phyloP scores from a whole-genome alignment of 345 rosid species.

The Cochlearia excelsa region DNA sequence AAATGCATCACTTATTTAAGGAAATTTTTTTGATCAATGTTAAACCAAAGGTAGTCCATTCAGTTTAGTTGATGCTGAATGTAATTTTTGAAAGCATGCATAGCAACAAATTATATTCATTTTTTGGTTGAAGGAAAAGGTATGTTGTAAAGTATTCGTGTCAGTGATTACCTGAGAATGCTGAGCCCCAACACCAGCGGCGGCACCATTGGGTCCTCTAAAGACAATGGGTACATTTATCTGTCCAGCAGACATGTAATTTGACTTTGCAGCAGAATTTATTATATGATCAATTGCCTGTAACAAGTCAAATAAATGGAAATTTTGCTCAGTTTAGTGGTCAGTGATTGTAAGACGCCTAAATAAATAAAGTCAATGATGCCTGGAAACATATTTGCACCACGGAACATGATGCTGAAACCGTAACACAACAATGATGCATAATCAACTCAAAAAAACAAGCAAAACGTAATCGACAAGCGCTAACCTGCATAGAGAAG shows the following conservation, averaged over 20 bases:
- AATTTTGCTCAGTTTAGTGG: neutral
- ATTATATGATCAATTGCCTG: constrained; percentile 95
- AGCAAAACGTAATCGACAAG: neutral
- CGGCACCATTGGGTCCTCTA: constrained; percentile 97
- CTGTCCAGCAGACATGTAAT: constrained; percentile 90
- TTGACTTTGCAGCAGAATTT: constrained; percentile 83
- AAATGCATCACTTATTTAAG: too few species aligned
- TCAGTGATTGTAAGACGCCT: neutral
- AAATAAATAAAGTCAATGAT: constrained; percentile 8
- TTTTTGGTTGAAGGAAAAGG: neutral
- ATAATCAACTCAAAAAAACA: constrained; percentile 11
- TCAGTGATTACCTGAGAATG: constrained; percentile 69
- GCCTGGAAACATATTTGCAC: constrained; percentile 7
- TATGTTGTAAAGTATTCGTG: neutral
- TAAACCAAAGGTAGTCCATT: too few species aligned
- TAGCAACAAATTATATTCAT: constrained; percentile 3
- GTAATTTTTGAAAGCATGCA: constrained; percentile 1
- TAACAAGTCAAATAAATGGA: constrained; percentile 10
- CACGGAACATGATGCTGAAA: constrained; percentile 1
- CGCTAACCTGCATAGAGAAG: constrained; percentile 87
- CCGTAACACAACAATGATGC: neutral
- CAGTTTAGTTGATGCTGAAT: neutral
- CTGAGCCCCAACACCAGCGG: constrained; percentile 98
- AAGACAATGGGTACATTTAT: constrained; percentile 79
- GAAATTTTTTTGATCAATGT: too few species aligned